Base-by-base conservation (phyloP, 768 basidiomycete species). In the Suillus sp. region DNA sequence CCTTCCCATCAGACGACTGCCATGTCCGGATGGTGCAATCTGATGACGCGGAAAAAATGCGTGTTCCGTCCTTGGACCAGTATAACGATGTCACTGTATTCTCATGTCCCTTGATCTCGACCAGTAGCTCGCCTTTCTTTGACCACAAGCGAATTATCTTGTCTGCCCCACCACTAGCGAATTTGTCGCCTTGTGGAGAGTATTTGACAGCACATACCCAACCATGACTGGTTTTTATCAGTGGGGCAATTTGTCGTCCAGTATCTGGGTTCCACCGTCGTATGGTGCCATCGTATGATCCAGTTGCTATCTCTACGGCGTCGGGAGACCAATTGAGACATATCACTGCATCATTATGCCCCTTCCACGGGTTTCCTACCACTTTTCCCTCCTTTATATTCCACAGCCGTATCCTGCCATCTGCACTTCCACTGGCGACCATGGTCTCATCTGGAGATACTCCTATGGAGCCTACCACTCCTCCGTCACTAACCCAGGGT, bases 271-370 rank as follows among this genome's bases (percentile, higher is more conserved):
- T 32, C 51, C 51, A 53, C 11, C 51, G 51, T 6, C 51, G 30
- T 53, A 53, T 32, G 30, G 51, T 53, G 10, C 51, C 51, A 53
- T 53, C 51, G 30, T 53, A 30, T 30, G 51, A 53, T 53, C 51
- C 51, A 53, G 20, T 53, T 32, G 20, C 51, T 53, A 53, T n/a
- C 30, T 53, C 51, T 30, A 32, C 10, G 30, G 51, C 72, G 32
- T 69, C 66, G 2, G 57, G 59, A 7, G 72, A 72, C 27, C 70
- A 71, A 20, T 64, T 59, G 11, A 73, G 22, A 18, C 65, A 65
- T 1, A 51, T 62, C 18, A 71, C 63, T 18, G 14, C 32, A 13
- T 67, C 58, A 32, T 11, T 62, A 40, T 71, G 71, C 22, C 70
- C 71, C 18, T 59, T 13, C 25, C 58, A 42, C 5, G 65, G 65